Percentiles rank a stretch among this genome's conserved stretches.
These are phyloP conservation scores for Talaromyces pinophilus DNA, from an alignment of 2,329 filamentous ascomycete species.

Conservation along the genomic window DNA sequence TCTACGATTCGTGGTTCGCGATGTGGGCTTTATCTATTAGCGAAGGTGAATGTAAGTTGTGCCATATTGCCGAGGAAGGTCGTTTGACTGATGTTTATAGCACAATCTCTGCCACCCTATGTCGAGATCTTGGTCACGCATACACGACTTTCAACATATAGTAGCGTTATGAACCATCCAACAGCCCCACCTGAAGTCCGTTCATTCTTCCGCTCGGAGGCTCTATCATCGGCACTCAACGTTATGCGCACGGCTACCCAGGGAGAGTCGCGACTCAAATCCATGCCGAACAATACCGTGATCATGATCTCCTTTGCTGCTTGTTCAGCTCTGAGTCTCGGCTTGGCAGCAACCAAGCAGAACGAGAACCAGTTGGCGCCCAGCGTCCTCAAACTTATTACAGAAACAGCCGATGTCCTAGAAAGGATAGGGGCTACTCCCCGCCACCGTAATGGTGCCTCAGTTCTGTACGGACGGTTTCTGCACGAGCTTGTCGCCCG, in stretches of 20 bases:
- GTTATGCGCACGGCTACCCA: slow-evolving; percentile 73
- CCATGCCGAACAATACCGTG: slow-evolving; percentile 76
- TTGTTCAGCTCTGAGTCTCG: slow-evolving; percentile 67
- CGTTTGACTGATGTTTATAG: slow-evolving; percentile 29
- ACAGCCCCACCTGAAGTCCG: slow-evolving; percentile 70
- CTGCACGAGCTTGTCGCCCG: slow-evolving; percentile 53
- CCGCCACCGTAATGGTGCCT: slow-evolving; percentile 66
- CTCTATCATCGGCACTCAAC: slow-evolving; percentile 70
- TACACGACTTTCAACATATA: slow-evolving; percentile 72
- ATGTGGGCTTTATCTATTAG: slow-evolving; percentile 63
- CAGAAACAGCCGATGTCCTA: slow-evolving; percentile 68
- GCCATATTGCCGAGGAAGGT: neutral
- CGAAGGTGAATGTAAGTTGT: slow-evolving; percentile 51
- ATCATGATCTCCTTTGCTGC: slow-evolving; percentile 78
- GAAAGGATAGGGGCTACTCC: slow-evolving; percentile 69
- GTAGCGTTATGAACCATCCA: slow-evolving; percentile 72
- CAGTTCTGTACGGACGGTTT: slow-evolving; percentile 60
- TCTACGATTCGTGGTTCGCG: slow-evolving; percentile 66
- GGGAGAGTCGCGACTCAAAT: slow-evolving; percentile 67
- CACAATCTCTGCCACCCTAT: slow-evolving; percentile 63
- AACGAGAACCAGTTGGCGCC: slow-evolving; percentile 51
- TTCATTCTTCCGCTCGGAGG: slow-evolving; percentile 70
- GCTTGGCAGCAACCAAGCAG: slow-evolving; percentile 56
- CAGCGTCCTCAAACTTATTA: slow-evolving; percentile 64
- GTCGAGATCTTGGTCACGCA: slow-evolving; percentile 74